Evolutionary conservation across 345 rosid genomes (phyloP).

Genomic region (Salix arbutifolia): DNA sequence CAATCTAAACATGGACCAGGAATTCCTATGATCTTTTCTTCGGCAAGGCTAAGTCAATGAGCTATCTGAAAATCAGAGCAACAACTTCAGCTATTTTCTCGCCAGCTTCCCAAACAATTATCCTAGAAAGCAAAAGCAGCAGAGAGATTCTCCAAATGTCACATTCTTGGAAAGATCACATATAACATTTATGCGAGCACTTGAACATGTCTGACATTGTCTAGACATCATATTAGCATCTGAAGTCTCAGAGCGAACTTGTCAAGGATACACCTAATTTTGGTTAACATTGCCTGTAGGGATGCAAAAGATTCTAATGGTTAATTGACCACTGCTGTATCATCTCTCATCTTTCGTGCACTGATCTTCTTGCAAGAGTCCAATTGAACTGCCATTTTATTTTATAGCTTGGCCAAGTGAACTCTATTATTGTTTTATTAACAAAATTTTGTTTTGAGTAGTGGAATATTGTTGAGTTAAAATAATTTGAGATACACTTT

Average conservation of each 20-base stretch:
- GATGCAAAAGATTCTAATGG: neutral
- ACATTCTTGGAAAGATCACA: neutral
- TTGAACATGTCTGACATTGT: neutral
- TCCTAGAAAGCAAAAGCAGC: no score
- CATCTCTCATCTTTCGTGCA: neutral
- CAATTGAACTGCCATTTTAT: neutral
- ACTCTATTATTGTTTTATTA: neutral
- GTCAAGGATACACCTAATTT: neutral
- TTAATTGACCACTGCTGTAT: neutral
- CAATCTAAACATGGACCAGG: no score
- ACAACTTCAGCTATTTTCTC: no score
- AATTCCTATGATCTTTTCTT: no score
- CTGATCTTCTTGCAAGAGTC: slow-evolving; percentile 1
- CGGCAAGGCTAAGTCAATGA: no score
- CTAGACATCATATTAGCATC: neutral
- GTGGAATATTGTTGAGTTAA: neutral
- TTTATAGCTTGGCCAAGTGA: slow-evolving; percentile 3
- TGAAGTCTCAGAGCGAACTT: neutral
- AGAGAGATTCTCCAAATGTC: neutral
- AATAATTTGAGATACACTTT: slow-evolving; percentile 8
- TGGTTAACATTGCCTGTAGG: neutral
- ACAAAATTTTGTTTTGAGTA: neutral
- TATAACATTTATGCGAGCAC: neutral
- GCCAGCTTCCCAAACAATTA: no score
- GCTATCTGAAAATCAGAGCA: no score